Evolutionary conservation across 2,329 filamentous ascomycete genomes (phyloP).

Genomic region (Aspergillus novofumigatus): DNA sequence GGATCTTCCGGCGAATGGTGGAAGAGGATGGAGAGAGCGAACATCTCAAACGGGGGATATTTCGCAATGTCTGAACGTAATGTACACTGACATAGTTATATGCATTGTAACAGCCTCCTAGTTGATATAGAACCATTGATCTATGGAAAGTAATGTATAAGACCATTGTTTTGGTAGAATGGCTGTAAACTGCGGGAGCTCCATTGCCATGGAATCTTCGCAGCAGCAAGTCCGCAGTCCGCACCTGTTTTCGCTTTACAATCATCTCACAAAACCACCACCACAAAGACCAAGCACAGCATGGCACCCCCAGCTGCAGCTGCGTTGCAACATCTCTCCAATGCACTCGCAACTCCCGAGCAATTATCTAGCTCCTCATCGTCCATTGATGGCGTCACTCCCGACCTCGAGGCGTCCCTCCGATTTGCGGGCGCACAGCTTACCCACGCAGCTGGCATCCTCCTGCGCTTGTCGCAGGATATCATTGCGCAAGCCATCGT

Average conservation of each 20-base stretch:
- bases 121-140: not conserved
- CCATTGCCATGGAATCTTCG: not conserved
- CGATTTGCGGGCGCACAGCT: conserved; percentile 43
- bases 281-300: conserved; percentile 7
- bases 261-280: conserved; percentile 5
- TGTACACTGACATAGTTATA: not conserved
- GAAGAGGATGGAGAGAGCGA: not conserved
- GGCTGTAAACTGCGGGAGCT: not conserved
- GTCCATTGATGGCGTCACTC: conserved; percentile 39
- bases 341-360: conserved; percentile 42
- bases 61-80: not conserved
- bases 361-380: conserved; percentile 44
- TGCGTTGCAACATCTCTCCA: conserved; percentile 37
- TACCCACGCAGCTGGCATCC: conserved; percentile 52
- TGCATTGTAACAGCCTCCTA: not conserved
- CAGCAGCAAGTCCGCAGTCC: not conserved
- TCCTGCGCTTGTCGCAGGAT: conserved; percentile 80
- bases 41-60: not conserved
- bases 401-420: conserved; percentile 41
- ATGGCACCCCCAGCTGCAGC: conserved; percentile 23
- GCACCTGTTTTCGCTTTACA: not conserved
- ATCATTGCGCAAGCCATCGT: conserved; percentile 82
- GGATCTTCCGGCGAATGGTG: not conserved
- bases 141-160: not conserved
- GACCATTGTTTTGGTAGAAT: not conserved